A percentile compares a stretch with the other conserved stretches of the same genome.
These are phyloP conservation scores for Aspergillus niger DNA, from an alignment of 2,329 filamentous ascomycete genomes.

Conservation along the genomic window DNA sequence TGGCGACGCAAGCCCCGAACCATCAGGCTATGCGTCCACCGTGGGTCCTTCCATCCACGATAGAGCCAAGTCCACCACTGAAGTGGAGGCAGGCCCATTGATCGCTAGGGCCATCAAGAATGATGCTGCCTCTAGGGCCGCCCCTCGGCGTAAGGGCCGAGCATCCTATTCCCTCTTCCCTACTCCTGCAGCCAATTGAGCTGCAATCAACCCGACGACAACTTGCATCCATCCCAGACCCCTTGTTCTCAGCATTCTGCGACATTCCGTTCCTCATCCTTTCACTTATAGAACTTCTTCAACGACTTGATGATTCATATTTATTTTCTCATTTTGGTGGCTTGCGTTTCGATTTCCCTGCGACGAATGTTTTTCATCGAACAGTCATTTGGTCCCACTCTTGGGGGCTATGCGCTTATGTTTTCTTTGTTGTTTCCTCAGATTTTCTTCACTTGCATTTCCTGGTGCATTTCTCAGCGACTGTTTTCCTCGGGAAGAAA, in stretches of 20 bases:
- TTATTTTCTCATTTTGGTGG: conserved; percentile 11
- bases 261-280: conserved; percentile 13
- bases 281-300: conserved; percentile 22
- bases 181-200: conserved; percentile 15
- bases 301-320: conserved; percentile 32
- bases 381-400: conserved; percentile 18
- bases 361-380: conserved; percentile 17
- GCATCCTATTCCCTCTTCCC: conserved; percentile 47
- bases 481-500: conserved; percentile 21
- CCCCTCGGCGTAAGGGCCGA: conserved; percentile 38
- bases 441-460: conserved; percentile 17
- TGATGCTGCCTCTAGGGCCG: conserved; percentile 30
- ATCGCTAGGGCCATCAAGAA: conserved; percentile 20
- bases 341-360: conserved; percentile 17
- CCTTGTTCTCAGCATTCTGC: not conserved
- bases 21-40: conserved; percentile 27
- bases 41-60: conserved; percentile 32
- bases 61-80: conserved; percentile 41
- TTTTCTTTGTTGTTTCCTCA: conserved; percentile 12
- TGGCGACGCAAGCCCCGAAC: conserved; percentile 30
- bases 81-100: conserved; percentile 29
- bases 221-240: not conserved
- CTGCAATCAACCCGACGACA: not conserved
- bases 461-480: conserved; percentile 30
- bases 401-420: conserved; percentile 10